Conservation (phyloP, 495 filamentous ascomycete species). For the Staphylotrichum longicolle region DNA sequence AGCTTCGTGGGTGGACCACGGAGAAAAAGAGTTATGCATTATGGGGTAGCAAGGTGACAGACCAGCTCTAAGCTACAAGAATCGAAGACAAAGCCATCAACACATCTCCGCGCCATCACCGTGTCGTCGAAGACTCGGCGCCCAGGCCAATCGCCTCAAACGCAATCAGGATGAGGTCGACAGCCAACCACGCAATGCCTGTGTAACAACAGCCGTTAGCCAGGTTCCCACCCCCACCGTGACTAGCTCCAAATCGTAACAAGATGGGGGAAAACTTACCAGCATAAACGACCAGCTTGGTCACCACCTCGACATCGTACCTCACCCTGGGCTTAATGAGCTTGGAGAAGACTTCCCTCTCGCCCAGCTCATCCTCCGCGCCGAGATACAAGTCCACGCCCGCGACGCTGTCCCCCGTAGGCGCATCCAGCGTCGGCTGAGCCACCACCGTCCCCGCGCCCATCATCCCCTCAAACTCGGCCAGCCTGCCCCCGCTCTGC, state of each 20-base stretch:
- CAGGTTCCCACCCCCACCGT: not conserved
- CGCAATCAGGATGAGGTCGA: constrained; percentile 63
- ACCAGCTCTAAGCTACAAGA: constrained; percentile 1
- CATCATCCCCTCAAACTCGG: constrained; percentile 70
- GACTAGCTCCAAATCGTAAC: not conserved
- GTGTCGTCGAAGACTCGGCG: constrained; percentile 18
- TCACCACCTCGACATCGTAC: constrained; percentile 97
- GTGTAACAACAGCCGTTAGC: constrained; percentile 14
- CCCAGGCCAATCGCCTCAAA: constrained; percentile 68
- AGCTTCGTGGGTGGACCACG: too few relatives aligned
- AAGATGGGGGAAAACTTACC: constrained; percentile 48
- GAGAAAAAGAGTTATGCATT: too few relatives aligned
- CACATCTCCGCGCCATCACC: constrained; percentile 7
- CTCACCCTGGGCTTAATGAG: constrained; percentile 84
- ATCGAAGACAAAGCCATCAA: not conserved
- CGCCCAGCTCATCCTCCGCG: constrained; percentile 53
- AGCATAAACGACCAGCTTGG: constrained; percentile 91
- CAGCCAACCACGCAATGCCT: constrained; percentile 76
- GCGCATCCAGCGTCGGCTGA: not conserved
- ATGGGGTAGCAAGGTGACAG: not conserved
- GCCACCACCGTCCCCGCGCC: constrained; percentile 52
- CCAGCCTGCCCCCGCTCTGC: constrained; percentile 39
- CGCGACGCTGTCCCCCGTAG: constrained; percentile 22
- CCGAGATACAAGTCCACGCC: constrained; percentile 36
- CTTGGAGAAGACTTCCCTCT: constrained; percentile 79